Evolutionary conservation across 2,329 filamentous ascomycete species (phyloP), one percentile per base, ranked within the genome.

Genomic region (Penicillium hesseltinei): DNA sequence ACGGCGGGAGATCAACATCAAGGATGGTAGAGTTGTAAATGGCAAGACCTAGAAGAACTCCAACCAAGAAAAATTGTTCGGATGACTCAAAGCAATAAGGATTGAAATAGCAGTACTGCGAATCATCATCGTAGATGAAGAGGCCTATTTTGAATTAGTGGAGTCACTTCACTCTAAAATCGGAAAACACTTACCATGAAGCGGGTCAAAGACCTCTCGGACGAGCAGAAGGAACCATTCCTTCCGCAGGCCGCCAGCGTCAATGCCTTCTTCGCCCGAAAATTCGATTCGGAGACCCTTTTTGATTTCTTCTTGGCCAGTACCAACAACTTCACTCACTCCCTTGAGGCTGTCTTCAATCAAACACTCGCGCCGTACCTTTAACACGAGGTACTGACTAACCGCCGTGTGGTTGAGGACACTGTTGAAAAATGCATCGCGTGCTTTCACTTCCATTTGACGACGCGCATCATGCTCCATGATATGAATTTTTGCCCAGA

Each of bases 1-100:
- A 96, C 0, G 92, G 90, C 1, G 92, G 92, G 21, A 97, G 82
- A 2, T 91, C 89, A 48, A 96, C 84, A 69, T 96, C 92, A 19
- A 97, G 80, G 64, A 96, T 96, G 0, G 91, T 96, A 2, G 91
- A 95, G 73, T 97, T 96, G 77, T 96, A 96, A 60, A 97, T 96
- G 15, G 92, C 92, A 57, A 97, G 80, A 0, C 92, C 92, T 54
- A 97, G 82, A 8, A 96, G 82, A 13, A 94, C 90, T 0, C 92
- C 92, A 29, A 97, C 89, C 23, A 96, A 81, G 70, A 94, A 96
- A 74, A 90, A 97, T 64, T 96, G 91, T 69, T 96, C 91, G 0
- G 91, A 92, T 0, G 90, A 92, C 72, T 96, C 92, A 66, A 96
- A 92, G 17, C 90, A 91, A 70, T 88, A 85, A 0, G 92, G 89